Evolutionary conservation across 345 rosid species (phyloP).

Genomic region (Salix arbutifolia): DNA sequence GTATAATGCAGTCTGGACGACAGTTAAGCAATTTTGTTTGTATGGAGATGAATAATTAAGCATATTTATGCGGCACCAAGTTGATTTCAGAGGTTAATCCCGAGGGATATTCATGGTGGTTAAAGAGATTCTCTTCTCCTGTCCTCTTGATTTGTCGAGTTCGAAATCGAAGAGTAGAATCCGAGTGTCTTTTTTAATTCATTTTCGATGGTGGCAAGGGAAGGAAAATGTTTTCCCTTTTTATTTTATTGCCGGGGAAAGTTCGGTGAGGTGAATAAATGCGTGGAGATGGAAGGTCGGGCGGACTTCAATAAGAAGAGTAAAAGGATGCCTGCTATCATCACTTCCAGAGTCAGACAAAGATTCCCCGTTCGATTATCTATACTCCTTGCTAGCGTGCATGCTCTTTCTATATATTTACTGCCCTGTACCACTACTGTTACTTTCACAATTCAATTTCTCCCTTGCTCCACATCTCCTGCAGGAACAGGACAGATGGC

Average conservation of each 20-base stretch:
- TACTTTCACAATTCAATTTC: background rate
- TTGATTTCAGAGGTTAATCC: too few species aligned
- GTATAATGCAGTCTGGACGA: too few species aligned
- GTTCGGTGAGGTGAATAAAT: constrained; percentile 28
- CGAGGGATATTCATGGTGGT: too few species aligned
- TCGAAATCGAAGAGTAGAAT: too few species aligned
- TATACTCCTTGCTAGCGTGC: constrained; percentile 3
- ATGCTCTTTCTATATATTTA: background rate
- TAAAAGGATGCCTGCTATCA: constrained; percentile 11
- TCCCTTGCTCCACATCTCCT: background rate
- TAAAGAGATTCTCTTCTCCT: too few species aligned
- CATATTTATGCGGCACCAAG: background rate
- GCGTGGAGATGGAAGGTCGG: constrained; percentile 10
- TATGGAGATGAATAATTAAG: background rate
- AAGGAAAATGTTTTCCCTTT: background rate
- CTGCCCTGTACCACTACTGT: too few species aligned
- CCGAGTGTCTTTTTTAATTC: background rate
- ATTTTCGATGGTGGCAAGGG: background rate
- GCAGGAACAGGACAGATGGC: too few species aligned
- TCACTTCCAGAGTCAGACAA: constrained; percentile 26
- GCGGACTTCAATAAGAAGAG: background rate
- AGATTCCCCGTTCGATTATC: constrained; percentile 29
- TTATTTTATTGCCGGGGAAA: background rate
- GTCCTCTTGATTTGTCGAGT: too few species aligned
- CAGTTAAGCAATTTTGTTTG: too few species aligned